Evolutionary conservation across 2,329 filamentous ascomycete species (phyloP).

Genomic region (Colletotrichum lentis): DNA sequence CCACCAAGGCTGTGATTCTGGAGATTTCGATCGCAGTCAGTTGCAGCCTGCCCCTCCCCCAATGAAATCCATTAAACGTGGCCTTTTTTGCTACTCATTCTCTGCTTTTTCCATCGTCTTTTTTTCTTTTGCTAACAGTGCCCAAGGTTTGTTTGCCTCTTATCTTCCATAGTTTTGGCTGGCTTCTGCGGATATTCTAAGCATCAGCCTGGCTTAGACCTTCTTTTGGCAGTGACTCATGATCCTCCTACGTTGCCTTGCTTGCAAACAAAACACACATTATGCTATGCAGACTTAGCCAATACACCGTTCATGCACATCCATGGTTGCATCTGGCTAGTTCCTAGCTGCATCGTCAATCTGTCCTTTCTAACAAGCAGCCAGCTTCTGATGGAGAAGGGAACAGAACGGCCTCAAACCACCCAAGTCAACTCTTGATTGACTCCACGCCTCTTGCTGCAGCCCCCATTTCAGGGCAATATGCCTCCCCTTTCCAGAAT

Average conservation of each 20-base stretch:
- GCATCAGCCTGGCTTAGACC: neutral
- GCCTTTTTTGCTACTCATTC: constrained; percentile 15
- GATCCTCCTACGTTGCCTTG: constrained; percentile 1
- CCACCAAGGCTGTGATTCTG: constrained; percentile 36
- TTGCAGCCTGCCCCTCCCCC: no score
- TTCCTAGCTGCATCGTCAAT: neutral
- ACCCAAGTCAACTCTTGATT: neutral
- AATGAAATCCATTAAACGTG: constrained; percentile 21
- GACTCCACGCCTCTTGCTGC: neutral
- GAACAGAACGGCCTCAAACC: constrained; percentile 34
- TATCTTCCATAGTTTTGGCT: constrained; percentile 12
- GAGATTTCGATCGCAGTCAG: constrained; percentile 34
- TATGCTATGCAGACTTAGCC: no score
- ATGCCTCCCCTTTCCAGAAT: constrained; percentile 34
- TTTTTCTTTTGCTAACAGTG: neutral
- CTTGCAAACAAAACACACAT: neutral
- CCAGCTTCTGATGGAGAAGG: neutral
- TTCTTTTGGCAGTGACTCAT: constrained; percentile 20
- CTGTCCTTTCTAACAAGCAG: neutral
- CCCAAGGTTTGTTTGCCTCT: neutral
- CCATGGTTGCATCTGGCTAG: neutral
- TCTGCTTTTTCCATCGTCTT: neutral
- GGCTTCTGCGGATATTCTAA: constrained; percentile 4
- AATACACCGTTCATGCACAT: neutral
- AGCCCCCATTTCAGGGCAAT: constrained; percentile 19